These are phyloP conservation scores for Amaranthus cruentus DNA, from an alignment of 148 eudicot genomes.

Conservation along the genomic window DNA sequence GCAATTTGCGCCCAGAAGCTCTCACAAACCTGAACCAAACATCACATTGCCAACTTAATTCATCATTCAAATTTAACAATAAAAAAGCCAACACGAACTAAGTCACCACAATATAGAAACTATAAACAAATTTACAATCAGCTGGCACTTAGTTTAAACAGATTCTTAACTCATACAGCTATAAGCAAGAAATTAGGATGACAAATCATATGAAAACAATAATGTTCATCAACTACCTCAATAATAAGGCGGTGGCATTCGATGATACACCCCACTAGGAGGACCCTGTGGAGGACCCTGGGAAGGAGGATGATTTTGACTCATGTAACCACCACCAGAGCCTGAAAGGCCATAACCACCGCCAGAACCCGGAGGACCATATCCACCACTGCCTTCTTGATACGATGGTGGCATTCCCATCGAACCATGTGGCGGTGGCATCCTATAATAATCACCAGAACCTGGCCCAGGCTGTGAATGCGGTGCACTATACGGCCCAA, in stretches of 20 bases:
- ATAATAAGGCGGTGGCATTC: conserved; percentile 69
- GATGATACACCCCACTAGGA: conserved; percentile 69
- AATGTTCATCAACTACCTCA: conserved; percentile 43
- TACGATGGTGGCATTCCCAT: conserved; percentile 41
- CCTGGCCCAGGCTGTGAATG: conserved; percentile 38
- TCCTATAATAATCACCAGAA: conserved; percentile 52
- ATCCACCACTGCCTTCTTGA: conserved; percentile 53
- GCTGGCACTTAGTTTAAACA: not conserved
- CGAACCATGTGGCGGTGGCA: conserved; percentile 47
- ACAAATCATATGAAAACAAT: not conserved
- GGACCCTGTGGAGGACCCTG: conserved; percentile 67
- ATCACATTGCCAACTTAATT: conserved; percentile 59
- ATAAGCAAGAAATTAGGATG: not conserved
- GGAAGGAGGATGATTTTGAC: conserved; percentile 45
- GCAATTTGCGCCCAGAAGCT: conserved; percentile 92
- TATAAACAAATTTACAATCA: not conserved
- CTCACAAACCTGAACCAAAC: conserved; percentile 86
- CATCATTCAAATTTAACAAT: conserved; percentile 43
- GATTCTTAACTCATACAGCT: not conserved
- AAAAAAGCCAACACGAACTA: not conserved
- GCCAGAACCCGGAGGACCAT: conserved; percentile 39
- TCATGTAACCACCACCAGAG: conserved; percentile 30
- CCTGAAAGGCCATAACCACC: conserved; percentile 49
- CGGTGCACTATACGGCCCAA: conserved; percentile 46
- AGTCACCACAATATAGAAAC: not conserved